Evolutionary conservation across 768 basidiomycete genomes (phyloP), one percentile per base, ranked within the genome.

Genomic region (Boletus subcaerulescens): DNA sequence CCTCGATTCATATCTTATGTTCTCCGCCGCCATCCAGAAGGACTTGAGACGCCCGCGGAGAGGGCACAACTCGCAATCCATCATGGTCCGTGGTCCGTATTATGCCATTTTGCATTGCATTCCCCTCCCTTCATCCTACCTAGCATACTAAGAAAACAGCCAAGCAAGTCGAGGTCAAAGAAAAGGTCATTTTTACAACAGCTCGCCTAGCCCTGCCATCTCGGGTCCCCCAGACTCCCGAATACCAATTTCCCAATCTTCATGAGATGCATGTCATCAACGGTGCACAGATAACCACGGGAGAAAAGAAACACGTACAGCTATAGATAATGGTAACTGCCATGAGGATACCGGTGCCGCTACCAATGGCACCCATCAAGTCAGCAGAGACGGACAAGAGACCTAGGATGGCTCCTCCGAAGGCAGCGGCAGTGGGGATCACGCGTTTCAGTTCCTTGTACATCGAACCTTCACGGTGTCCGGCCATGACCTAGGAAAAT

Each of bases 371-470:
- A 50, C 97, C 97, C 80, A 95, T 88, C 57, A 99, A 73, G 68
- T 99, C 96, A 4, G 97, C 95, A 12, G 85, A 80, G 50, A 99
- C 95, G 10, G 89, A 91, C 31, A 98, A 76, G 13, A 97, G 75
- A 29, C 95, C 96, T 13, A 98, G 87, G 55, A 94, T 92, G n/a
- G 95, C 97, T 36, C 96, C 96, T 42, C 97, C 96, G 59, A 98
- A 92, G 1, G 95, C 93, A 22, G 96, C 97, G 13, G 97, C 96
- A 20, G 95, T 98, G 2, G 97, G 97, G 60, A 99, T 97, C 58
- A 98, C 89, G 42, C 93, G 83, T 79, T 98, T 99, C 57, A 99
- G 83, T 70, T 98, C 97, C 77, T 98, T 99, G 81, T 98, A 99
- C 91, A 98, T 96, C 32, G 89, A 93, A 15, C 90, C 93, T 70